A percentile compares a stretch with the other conserved stretches of the same genome.
These are phyloP conservation scores for Halenospora varia DNA, from an alignment of 495 filamentous ascomycete species.

Conservation along the genomic window DNA sequence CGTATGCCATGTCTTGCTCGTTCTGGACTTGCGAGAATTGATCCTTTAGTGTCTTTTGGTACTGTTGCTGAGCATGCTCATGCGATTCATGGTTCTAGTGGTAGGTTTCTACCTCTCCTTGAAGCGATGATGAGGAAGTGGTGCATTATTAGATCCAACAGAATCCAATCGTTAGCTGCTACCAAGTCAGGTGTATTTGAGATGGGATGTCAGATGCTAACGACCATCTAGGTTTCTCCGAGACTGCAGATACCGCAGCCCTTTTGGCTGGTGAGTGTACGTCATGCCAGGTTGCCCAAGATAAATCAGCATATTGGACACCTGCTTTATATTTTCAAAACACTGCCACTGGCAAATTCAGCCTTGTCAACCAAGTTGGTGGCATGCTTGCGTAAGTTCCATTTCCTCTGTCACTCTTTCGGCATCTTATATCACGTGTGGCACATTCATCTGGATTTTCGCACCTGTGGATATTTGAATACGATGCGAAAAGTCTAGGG, in stretches of 20 bases:
- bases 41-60: conserved; percentile 56
- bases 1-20: conserved; percentile 75
- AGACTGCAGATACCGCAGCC: conserved; percentile 40
- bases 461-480: neutral
- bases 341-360: conserved; percentile 33
- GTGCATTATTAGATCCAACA: neutral
- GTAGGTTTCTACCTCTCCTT: conserved; percentile 30
- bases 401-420: neutral
- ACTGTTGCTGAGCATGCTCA: conserved; percentile 65
- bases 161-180: neutral
- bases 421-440: neutral
- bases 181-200: neutral
- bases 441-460: neutral
- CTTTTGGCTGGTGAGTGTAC: conserved; percentile 54
- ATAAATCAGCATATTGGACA: conserved; percentile 69
- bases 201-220: neutral
- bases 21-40: conserved; percentile 61
- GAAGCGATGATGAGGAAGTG: too few species aligned
- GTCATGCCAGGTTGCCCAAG: conserved; percentile 58
- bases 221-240: conserved; percentile 40
- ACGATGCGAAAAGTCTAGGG: neutral
- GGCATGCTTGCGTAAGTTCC: conserved; percentile 57
- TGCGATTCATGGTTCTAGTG: conserved; percentile 63
- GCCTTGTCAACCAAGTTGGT: conserved; percentile 50
- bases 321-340: conserved; percentile 62